Evolutionary conservation across 495 filamentous ascomycete species (phyloP), one percentile per base, ranked within the genome.

Genomic region (Gamarada debralockiae): DNA sequence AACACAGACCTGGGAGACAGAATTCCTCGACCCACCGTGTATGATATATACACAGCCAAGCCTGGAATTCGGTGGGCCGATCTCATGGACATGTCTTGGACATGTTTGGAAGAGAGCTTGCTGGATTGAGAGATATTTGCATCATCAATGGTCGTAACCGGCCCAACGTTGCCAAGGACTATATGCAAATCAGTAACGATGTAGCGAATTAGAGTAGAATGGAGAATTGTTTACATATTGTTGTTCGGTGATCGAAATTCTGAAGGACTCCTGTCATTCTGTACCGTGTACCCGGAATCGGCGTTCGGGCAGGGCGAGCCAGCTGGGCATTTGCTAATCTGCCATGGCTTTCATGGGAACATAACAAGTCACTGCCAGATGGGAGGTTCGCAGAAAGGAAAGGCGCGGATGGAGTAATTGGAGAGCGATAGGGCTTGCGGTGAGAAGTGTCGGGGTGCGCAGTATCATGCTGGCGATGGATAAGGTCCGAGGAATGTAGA

Each of bases 321-420:
- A 48, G 46, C 52, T n/a, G n/a, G 27, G 3, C 22, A 25, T 37
- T 55, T 49, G 23, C 50, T 53, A 25, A 48, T 48, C 4, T 23
- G 15, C 1, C 53, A 22, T 18, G 52, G 45, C 17, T 33, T 37
- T 20, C 58, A 57, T 29, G 48, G 50, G 34, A 55, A 62, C 10
- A 10, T 43, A 6, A 53, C 53, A 29, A 29, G 27, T 29, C 27
- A 24, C 50, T 34, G 2, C 41, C 21, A 10, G 56, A 52, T 24
- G 51, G 49, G 21, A 39, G 18, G 25, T 49, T 50, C 20, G 58
- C 43, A 9, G 81, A 79, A 69, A 85, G 82, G 10, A 85, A 70
- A 22, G 81, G 82, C 58, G 83, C 72, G 15, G 78, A 79, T 24
- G 82, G 78, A 55, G 87, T 79, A 14, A 85, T 71, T 0, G 85